Evolutionary conservation across 164 flowering plant species (phyloP).

Genomic region (Aristolochia californica): DNA sequence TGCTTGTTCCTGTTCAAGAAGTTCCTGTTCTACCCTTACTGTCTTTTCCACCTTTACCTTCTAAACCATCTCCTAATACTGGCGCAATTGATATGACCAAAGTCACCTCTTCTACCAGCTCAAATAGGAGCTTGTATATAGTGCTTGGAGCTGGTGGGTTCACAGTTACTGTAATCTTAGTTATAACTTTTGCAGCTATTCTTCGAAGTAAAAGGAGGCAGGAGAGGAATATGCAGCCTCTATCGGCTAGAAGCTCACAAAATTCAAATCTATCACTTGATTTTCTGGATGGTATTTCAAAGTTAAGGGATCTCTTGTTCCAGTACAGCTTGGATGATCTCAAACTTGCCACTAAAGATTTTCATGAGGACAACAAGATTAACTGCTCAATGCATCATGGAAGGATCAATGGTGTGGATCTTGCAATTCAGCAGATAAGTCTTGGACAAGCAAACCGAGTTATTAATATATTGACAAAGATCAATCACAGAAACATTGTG

Average conservation of each 20-base stretch:
- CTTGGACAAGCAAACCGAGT: conserved; percentile 34
- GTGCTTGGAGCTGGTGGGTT: conserved; percentile 14
- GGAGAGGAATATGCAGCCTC: conserved; percentile 18
- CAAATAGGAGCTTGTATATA: conserved; percentile 4
- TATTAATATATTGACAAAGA: conserved; percentile 38
- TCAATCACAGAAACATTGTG: conserved; percentile 53
- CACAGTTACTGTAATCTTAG: conserved; percentile 5
- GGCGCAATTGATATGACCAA: conserved; percentile 11
- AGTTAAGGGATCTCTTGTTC: conserved; percentile 35
- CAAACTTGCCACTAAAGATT: conserved; percentile 38
- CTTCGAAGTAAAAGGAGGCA: conserved; percentile 10
- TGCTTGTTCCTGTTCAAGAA: conserved; percentile 24
- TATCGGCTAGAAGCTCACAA: conserved; percentile 15
- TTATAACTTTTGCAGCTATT: conserved; percentile 8
- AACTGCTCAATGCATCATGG: conserved; percentile 34
- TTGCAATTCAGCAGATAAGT: conserved; percentile 42
- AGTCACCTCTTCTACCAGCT: neutral
- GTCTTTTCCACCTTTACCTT: conserved; percentile 1
- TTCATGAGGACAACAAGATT: conserved; percentile 32
- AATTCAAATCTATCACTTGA: conserved; percentile 33
- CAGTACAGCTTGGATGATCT: conserved; percentile 40
- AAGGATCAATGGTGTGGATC: conserved; percentile 22
- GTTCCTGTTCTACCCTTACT: conserved; percentile 18
- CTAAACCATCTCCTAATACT: conserved; percentile 15
- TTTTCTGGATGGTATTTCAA: conserved; percentile 30